Evolutionary conservation across 345 rosid species (phyloP), one percentile per base, ranked within the genome.

Genomic region (Camelina sativa): DNA sequence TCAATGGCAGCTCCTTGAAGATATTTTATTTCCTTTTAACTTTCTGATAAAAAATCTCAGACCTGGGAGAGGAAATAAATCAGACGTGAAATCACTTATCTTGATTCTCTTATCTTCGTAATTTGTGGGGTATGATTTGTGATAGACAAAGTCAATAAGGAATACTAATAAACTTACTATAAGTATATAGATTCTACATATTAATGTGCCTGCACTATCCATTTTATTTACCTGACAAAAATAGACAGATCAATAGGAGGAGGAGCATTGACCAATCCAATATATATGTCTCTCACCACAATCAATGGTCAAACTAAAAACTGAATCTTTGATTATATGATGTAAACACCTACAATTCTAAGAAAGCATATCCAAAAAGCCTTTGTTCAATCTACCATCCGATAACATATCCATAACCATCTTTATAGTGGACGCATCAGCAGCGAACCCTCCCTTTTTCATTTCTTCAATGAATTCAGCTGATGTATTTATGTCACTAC

Each of bases 181-280:
- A 57, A 22, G 3, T 48, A 47, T 8, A 37, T 60, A 50, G 61
- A 28, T 22, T 70, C 47, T 28, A 58, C 57, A 17, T 58, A 50
- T 38, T 38, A 19, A 59, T 67, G 73, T 75, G 73, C 67, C 47
- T 75, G n/a, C 79, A 75, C 54, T 50, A 66, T 46, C 57, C 65
- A 55, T 41, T 25, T 52, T 15, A 15, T 54, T 41, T 11, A 55
- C 13, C 28, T 37, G 4, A 17, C 63, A 50, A 50, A 38, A 15
- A 11, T 28, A 35, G 48, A 56, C 37, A 38, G 65, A 57, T 71
- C 40, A 37, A 48, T 9, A 37, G 12, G 7, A 34, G 37, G 37
- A 34, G 37, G 30, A 32, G 32, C 28, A 37, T 41, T 5, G 53
- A 62, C 54, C 28, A 48, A 9, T 13, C 58, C 44, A 54, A 54